These are phyloP conservation scores for Cajanus cajan DNA, from an alignment of 306 rosid genomes.

Conservation along the genomic window DNA sequence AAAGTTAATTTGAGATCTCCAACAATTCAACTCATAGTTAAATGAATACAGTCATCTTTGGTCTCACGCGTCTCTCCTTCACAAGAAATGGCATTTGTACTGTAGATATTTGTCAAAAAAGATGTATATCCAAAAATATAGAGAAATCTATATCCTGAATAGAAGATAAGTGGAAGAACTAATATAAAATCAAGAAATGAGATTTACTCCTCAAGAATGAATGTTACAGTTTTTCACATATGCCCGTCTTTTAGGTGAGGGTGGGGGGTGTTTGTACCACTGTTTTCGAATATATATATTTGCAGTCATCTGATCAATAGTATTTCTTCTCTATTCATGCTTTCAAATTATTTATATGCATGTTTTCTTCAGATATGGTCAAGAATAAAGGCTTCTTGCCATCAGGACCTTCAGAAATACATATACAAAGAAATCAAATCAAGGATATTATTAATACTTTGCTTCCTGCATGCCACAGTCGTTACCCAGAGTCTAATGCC, in stretches of 20 bases:
- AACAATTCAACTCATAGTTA: conserved; percentile 1
- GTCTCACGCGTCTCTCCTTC: not conserved
- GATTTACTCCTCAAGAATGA: conserved; percentile 3
- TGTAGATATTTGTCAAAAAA: not conserved
- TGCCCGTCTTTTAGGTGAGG: not conserved
- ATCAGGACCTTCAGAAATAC: conserved; percentile 89
- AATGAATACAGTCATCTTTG: conserved; percentile 3
- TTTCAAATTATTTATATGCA: conserved; percentile 17
- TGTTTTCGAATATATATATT: not conserved
- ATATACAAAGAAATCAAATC: conserved; percentile 74
- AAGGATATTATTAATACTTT: conserved; percentile 67
- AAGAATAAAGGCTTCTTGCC: conserved; percentile 97
- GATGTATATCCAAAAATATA: not conserved
- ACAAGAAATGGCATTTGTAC: not conserved
- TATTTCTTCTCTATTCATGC: not conserved
- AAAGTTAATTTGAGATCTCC: no score
- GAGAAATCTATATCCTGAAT: not conserved
- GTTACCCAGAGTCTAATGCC: conserved; percentile 60
- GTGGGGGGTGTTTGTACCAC: not conserved
- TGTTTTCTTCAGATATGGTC: conserved; percentile 80
- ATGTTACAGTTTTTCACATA: not conserved
- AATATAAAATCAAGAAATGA: conserved; percentile 1
- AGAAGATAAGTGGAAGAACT: not conserved
- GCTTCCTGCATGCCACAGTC: conserved; percentile 78
- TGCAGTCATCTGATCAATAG: not conserved